Evolutionary conservation across 805 yeast species (phyloP), one percentile per base, ranked within the genome.

Genomic region (Yamadazyma sp.): DNA sequence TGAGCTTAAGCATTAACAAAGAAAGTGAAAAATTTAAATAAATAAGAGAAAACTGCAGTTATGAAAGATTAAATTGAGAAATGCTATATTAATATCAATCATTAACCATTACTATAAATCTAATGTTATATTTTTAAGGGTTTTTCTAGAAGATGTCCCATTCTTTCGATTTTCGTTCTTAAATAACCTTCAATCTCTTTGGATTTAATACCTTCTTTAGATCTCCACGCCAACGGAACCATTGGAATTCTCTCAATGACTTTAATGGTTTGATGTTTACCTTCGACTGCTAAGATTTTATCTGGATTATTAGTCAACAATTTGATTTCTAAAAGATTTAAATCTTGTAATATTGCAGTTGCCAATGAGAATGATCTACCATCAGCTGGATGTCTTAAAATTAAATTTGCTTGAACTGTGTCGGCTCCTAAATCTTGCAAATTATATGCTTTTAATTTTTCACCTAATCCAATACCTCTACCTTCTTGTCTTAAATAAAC

Each of bases 351-450:
- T 24, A 93, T 93, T 2, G 98, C 93, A 7, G 97, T 93, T 5
- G 98, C 98, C 41, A 93, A 67, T 1, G 93, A 80, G 56, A 91
- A 93, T 29, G 89, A 83, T 50, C 99, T 78, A n/a, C 86, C 95
- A 60, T 93, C 99, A 0, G 97, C 98, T 5, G 99, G 99, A 52
- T 93, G 99, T 49, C 96, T 76, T 44, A 93, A 71, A 65, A 93
- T 58, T 39, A 93, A 65, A 60, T 93, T 93, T 7, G 98, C 98
- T 58, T 89, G 94, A 4, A 93, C 98, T 0, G 99, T 93, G 58
- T 93, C 99, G 6, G 98, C 98, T 5, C 99, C 99, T 38, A 93
- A 69, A 62, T 93, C 99, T 66, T 93, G 99, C 45, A 93, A 68
- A 56, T 93, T 93, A 61, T 93, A 93, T 2, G 98, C 98, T 62